Percentiles rank a stretch among this genome's conserved stretches.
phyloP scores from a whole-genome alignment of 2,329 filamentous ascomycete species.

The Leptographium galeiforme region DNA sequence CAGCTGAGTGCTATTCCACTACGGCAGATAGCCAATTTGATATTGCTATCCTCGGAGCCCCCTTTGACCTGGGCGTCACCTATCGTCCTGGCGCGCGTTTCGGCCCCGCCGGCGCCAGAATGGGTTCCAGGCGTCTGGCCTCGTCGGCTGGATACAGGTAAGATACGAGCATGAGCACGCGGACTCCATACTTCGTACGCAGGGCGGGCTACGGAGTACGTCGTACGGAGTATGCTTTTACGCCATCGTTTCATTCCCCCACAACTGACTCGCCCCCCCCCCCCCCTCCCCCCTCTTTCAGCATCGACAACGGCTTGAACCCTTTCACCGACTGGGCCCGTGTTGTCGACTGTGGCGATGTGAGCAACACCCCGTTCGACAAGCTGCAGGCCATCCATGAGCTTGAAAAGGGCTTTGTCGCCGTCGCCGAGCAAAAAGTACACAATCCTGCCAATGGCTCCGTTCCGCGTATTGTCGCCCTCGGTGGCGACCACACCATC shows the following conservation, averaged over 20 bases:
- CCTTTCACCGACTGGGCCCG: slow-evolving; percentile 58
- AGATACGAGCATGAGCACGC: neutral
- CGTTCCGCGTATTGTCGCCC: slow-evolving; percentile 2
- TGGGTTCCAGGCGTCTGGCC: neutral
- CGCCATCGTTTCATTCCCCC: no score
- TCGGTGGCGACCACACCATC: slow-evolving; percentile 7
- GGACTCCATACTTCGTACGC: no score
- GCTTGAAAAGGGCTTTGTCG: slow-evolving; percentile 44
- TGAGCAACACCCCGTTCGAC: slow-evolving; percentile 63
- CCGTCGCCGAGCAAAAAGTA: neutral
- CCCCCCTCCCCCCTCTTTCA: neutral
- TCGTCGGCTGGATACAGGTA: neutral
- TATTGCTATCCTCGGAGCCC: slow-evolving; percentile 6
- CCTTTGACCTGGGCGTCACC: slow-evolving; percentile 3
- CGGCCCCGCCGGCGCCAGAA: slow-evolving; percentile 1
- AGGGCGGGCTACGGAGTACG: no score
- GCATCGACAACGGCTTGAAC: slow-evolving; percentile 25
- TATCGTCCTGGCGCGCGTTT: slow-evolving; percentile 6
- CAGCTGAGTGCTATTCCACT: slow-evolving; percentile 1
- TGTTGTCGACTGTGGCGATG: slow-evolving; percentile 68
- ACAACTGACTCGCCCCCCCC: no score
- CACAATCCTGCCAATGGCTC: neutral
- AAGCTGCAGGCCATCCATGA: slow-evolving; percentile 61
- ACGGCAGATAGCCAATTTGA: slow-evolving; percentile 2
- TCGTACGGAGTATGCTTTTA: no score